Evolutionary conservation across 2,329 filamentous ascomycete genomes (phyloP).

Genomic region (Fonsecaea erecta): DNA sequence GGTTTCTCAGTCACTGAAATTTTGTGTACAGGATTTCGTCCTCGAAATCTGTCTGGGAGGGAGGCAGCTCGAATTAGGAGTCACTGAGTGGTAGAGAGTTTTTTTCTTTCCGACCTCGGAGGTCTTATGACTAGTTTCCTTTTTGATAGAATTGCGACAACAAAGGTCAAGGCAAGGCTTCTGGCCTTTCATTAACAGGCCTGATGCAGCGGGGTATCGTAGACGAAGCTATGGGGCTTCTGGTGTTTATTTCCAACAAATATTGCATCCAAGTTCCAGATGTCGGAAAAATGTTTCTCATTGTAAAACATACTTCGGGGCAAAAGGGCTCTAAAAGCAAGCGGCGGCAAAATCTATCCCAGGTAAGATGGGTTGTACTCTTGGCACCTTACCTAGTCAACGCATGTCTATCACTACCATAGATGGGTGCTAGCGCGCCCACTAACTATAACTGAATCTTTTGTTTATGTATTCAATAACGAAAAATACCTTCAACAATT

Average conservation of each 20-base stretch:
- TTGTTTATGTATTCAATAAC: too few species aligned
- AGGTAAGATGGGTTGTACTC: too few species aligned
- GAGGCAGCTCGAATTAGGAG: neutral
- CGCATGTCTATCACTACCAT: too few species aligned
- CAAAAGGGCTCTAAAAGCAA: neutral
- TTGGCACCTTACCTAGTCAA: too few species aligned
- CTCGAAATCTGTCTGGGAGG: neutral
- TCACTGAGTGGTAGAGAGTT: neutral
- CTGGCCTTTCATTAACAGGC: neutral
- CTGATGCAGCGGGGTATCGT: neutral
- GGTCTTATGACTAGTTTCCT: conserved; percentile 16
- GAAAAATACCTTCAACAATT: neutral
- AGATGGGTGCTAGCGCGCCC: too few species aligned
- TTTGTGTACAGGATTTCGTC: neutral
- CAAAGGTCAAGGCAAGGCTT: neutral
- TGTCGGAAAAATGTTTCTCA: neutral
- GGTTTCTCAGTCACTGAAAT: neutral
- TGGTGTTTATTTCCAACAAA: neutral
- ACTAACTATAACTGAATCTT: too few species aligned
- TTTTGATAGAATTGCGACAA: neutral
- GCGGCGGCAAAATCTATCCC: neutral
- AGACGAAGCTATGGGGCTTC: neutral
- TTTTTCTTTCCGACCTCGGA: conserved; percentile 11
- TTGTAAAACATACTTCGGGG: neutral
- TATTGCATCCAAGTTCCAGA: neutral